Conservation (phyloP, 805 yeast species). For the Cyberlindnera misumaiensis region DNA sequence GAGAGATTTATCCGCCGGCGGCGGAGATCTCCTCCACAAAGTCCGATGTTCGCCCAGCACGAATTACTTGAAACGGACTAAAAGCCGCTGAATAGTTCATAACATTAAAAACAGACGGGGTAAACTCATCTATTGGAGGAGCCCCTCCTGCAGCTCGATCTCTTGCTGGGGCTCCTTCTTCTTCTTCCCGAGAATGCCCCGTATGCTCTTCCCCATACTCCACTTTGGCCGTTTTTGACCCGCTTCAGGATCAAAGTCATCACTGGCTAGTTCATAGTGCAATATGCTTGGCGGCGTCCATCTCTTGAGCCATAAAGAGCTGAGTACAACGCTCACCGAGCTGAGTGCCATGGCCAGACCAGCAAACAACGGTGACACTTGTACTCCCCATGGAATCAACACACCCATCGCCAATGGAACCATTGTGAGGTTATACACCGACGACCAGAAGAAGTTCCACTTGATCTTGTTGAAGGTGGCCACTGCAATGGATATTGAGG, state of each 20-base stretch:
- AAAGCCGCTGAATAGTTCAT: too few species aligned
- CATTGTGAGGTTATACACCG: conserved; percentile 75
- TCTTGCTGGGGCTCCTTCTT: conserved; percentile 5
- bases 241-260: conserved; percentile 16
- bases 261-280: background rate
- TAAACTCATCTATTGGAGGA: too few species aligned
- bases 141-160: conserved; percentile 17
- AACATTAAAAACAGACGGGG: too few species aligned
- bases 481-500: conserved; percentile 62
- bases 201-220: conserved; percentile 13
- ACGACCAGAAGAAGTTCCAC: conserved; percentile 82
- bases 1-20: too few species aligned
- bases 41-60: too few species aligned
- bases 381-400: conserved; percentile 69
- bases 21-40: too few species aligned
- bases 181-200: conserved; percentile 6
- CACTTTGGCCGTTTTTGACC: conserved; percentile 6
- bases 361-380: conserved; percentile 83
- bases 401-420: conserved; percentile 93
- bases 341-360: conserved; percentile 91
- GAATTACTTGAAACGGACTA: too few species aligned
- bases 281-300: conserved; percentile 41
- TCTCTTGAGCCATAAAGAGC: conserved; percentile 63
- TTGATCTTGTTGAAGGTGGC: conserved; percentile 70
- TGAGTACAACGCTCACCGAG: conserved; percentile 80